Evolutionary conservation across 345 rosid species (phyloP).

Genomic region (Turritis glabra): DNA sequence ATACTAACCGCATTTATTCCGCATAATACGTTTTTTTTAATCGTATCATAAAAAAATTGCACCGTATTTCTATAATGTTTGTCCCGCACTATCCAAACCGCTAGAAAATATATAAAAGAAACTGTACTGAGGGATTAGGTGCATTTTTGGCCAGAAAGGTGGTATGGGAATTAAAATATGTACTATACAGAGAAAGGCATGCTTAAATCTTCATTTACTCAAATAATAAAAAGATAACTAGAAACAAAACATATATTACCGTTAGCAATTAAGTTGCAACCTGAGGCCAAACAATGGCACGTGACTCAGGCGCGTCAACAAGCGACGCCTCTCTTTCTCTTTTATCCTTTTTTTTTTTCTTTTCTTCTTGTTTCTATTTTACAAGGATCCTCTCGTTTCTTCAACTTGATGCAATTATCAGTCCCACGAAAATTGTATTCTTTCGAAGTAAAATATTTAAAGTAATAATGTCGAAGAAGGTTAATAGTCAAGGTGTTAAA

Average conservation of each 20-base stretch:
- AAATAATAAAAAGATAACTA: conserved; percentile 13
- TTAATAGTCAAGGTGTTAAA: not conserved
- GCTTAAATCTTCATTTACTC: not conserved
- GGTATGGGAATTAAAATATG: conserved; percentile 8
- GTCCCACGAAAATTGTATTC: conserved; percentile 1
- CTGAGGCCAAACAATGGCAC: conserved; percentile 31
- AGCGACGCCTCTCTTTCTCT: not conserved
- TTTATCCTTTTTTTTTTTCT: not conserved
- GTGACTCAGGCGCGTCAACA: conserved; percentile 32
- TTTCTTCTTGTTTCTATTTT: not conserved
- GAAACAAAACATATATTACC: conserved; percentile 28
- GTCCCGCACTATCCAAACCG: no score
- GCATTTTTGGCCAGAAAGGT: conserved; percentile 1
- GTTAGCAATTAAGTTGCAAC: conserved; percentile 29
- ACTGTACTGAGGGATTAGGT: conserved; percentile 15
- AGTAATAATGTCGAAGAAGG: not conserved
- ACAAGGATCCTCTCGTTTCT: not conserved
- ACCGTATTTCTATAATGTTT: no score
- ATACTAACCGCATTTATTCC: no score
- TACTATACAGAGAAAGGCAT: conserved; percentile 15
- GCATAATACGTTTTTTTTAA: no score
- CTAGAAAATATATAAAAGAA: not conserved
- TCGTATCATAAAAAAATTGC: no score
- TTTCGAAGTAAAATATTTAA: not conserved
- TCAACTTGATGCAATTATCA: conserved; percentile 12